Evolutionary conservation across 495 filamentous ascomycete species (phyloP).

Genomic region (Schizothecium vesticola): DNA sequence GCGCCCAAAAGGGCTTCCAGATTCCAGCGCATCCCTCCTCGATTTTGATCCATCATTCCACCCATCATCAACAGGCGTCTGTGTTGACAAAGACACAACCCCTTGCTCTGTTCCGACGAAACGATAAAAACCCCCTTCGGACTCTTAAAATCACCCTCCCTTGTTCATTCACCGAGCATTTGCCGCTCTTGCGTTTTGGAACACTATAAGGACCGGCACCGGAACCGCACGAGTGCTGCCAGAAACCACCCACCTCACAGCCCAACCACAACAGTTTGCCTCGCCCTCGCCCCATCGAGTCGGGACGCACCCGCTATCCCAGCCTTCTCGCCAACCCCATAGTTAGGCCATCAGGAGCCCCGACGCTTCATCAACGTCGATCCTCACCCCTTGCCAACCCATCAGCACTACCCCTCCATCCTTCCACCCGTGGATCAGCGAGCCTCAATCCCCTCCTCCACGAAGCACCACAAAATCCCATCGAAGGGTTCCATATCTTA

Average conservation of each 20-base stretch:
- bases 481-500: background rate
- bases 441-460: background rate
- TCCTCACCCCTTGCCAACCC: background rate
- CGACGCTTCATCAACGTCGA: background rate
- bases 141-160: background rate
- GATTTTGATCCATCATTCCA: background rate
- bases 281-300: background rate
- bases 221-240: background rate
- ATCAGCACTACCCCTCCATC: conserved; percentile 2
- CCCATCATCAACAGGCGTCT: background rate
- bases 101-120: background rate
- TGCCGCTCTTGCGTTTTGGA: background rate
- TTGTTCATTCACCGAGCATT: background rate
- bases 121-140: background rate
- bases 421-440: background rate
- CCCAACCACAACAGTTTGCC: background rate
- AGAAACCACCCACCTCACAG: background rate
- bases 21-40: background rate
- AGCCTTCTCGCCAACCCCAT: background rate
- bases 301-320: background rate
- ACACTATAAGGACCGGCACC: background rate
- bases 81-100: background rate
- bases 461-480: background rate
- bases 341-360: background rate
- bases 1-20: background rate